These are phyloP conservation scores for Erucastrum elatum DNA, from an alignment of 345 rosid species.

Conservation along the genomic window DNA sequence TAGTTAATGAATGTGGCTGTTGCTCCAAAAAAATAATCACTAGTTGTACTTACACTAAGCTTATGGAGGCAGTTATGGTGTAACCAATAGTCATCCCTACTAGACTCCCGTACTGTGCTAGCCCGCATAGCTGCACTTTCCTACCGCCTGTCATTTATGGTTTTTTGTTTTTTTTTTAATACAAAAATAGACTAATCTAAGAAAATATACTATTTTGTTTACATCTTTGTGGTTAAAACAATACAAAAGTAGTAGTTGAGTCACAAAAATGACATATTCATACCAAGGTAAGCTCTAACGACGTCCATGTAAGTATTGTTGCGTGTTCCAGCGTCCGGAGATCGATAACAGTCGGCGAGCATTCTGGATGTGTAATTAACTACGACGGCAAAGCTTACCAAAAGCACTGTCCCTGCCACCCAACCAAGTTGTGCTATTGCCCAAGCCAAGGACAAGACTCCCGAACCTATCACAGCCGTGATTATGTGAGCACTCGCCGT, in stretches of 20 bases:
- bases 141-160: slow-evolving; percentile 49
- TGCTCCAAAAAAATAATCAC: neutral
- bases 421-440: slow-evolving; percentile 88
- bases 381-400: slow-evolving; percentile 60
- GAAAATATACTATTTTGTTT: neutral
- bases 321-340: slow-evolving; percentile 62
- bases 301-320: slow-evolving; percentile 85
- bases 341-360: slow-evolving; percentile 68
- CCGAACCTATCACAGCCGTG: slow-evolving; percentile 91
- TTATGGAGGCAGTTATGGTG: slow-evolving; percentile 89
- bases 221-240: neutral
- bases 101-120: slow-evolving; percentile 74
- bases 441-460: slow-evolving; percentile 86
- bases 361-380: slow-evolving; percentile 73
- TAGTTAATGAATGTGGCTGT: no score
- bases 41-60: slow-evolving; percentile 74
- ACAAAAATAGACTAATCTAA: neutral
- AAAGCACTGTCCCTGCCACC: slow-evolving; percentile 65
- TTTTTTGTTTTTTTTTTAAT: neutral
- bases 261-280: neutral
- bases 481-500: slow-evolving; percentile 76
- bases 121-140: slow-evolving; percentile 63
- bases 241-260: neutral
- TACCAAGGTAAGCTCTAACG: slow-evolving; percentile 71
- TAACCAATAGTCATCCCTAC: slow-evolving; percentile 68